Conservation (phyloP, 306 rosid species). For the Vachellia collinsii region DNA sequence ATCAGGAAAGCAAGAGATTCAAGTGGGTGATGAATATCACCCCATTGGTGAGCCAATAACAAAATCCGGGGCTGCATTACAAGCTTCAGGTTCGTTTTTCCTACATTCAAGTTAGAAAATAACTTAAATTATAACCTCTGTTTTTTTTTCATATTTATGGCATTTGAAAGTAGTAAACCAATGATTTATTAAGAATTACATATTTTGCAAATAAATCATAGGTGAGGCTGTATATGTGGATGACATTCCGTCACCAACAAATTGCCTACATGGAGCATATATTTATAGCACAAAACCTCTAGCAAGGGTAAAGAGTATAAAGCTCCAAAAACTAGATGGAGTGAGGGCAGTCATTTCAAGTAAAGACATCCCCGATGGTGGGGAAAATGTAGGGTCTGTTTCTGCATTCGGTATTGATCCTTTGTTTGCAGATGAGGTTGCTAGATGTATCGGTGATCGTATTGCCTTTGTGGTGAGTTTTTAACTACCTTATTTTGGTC, state of each 20-base stretch:
- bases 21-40: conserved; percentile 49
- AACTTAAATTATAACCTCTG: no score
- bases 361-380: conserved; percentile 75
- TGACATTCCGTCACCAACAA: conserved; percentile 88
- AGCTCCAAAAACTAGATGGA: conserved; percentile 54
- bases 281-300: conserved; percentile 74
- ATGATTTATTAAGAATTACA: not conserved
- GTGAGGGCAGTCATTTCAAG: conserved; percentile 60
- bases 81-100: conserved; percentile 98
- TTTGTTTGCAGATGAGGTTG: conserved; percentile 69
- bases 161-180: no score
- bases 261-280: conserved; percentile 80
- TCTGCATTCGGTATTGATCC: conserved; percentile 58
- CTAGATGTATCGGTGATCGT: conserved; percentile 70
- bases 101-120: conserved; percentile 2
- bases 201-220: conserved; percentile 41
- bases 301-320: conserved; percentile 66
- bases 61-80: conserved; percentile 72
- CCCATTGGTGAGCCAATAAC: conserved; percentile 71
- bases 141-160: no score
- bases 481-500: conserved; percentile 28
- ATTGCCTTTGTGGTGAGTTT: conserved; percentile 81
- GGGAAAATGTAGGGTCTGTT: conserved; percentile 68
- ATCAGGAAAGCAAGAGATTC: conserved; percentile 66
- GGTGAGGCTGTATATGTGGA: conserved; percentile 94